Percentiles rank a stretch among this genome's conserved stretches.
These are phyloP conservation scores for Puccinia horiana DNA, from an alignment of 1,284 basidiomycete species.

Conservation along the genomic window DNA sequence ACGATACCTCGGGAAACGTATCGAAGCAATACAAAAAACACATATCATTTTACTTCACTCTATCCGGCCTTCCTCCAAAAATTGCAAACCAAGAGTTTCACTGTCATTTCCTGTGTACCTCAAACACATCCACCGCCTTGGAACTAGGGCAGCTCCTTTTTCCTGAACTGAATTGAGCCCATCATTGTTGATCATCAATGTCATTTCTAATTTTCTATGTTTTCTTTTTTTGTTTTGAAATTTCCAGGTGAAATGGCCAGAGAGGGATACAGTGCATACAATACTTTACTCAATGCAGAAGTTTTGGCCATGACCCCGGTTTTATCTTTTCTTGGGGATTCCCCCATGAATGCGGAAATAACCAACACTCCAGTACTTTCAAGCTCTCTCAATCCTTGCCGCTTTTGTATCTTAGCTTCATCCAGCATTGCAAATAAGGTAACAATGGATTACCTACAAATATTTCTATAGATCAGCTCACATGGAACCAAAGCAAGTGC, in stretches of 20 bases:
- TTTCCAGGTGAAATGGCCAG: not conserved
- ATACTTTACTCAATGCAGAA: not conserved
- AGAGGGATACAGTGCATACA: not conserved
- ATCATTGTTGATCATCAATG: too few relatives aligned
- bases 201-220: not conserved
- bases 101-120: not conserved
- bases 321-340: slow-evolving; percentile 3
- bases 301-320: slow-evolving; percentile 8
- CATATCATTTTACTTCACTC: too few relatives aligned
- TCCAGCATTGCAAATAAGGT: not conserved
- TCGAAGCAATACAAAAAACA: too few relatives aligned
- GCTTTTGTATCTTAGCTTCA: not conserved
- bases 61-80: too few relatives aligned
- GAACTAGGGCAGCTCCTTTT: not conserved
- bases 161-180: not conserved
- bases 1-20: slow-evolving; percentile 1
- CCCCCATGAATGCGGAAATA: not conserved
- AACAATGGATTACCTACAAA: not conserved
- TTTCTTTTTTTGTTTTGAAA: not conserved
- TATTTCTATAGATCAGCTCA: not conserved
- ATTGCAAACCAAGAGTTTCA: too few relatives aligned
- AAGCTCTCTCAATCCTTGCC: not conserved
- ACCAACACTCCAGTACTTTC: slow-evolving; percentile 1
- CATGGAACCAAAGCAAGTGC: not conserved
- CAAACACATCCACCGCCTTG: not conserved